phyloP scores from a whole-genome alignment of 345 rosid species.

The Pseudoturritis turrita region DNA sequence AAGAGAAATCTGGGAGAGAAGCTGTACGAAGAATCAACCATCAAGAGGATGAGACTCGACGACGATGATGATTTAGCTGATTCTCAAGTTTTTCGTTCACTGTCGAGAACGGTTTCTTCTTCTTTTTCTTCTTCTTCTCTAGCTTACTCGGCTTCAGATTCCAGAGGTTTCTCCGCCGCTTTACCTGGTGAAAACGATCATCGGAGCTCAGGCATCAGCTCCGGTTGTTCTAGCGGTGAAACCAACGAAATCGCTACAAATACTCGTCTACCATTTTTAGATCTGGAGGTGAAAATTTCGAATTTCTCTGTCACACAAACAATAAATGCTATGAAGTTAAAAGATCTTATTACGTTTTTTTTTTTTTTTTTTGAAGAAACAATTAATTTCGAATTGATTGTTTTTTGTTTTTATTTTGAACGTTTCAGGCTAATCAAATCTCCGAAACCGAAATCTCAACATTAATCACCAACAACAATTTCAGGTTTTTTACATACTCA shows the following conservation, averaged over 20 bases:
- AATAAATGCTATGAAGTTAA: conserved; percentile 7
- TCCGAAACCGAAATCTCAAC: conserved; percentile 25
- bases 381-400: not conserved
- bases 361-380: no score
- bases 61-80: conserved; percentile 11
- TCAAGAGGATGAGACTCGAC: conserved; percentile 34
- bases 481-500: conserved; percentile 7
- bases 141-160: conserved; percentile 26
- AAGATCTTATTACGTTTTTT: not conserved
- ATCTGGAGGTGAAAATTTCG: conserved; percentile 45
- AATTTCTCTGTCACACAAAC: not conserved
- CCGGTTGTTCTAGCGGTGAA: conserved; percentile 39
- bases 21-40: conserved; percentile 32
- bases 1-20: conserved; percentile 26
- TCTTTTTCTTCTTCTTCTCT: conserved; percentile 12
- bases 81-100: not conserved
- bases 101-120: not conserved
- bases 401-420: not conserved
- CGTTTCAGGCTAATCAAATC: conserved; percentile 15
- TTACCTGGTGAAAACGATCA: conserved; percentile 12
- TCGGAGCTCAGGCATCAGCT: conserved; percentile 22
- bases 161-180: not conserved
- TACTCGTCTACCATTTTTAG: conserved; percentile 29
- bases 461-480: conserved; percentile 19
- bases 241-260: conserved; percentile 33